Conservation (phyloP, 1,284 basidiomycete genomes). For the Cryptococcus sp. region DNA sequence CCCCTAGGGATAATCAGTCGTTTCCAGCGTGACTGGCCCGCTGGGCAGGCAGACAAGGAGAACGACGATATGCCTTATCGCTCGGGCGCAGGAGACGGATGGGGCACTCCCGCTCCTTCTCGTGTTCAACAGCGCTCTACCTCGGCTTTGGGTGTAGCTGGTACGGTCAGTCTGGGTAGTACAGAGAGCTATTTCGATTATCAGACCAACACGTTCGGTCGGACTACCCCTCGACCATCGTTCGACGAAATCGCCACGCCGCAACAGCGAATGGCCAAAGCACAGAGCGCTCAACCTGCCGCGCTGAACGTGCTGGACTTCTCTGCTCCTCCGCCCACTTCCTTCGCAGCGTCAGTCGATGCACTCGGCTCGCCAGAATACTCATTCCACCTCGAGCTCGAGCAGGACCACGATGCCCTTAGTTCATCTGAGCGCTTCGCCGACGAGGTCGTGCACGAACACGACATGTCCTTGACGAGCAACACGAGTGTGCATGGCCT, state of each 20-base stretch:
- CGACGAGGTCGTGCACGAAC: not conserved
- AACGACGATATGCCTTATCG: conserved; percentile 10
- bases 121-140: not conserved
- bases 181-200: not conserved
- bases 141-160: too few relatives aligned
- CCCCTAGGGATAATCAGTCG: conserved; percentile 19
- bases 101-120: conserved; percentile 12
- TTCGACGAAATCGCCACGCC: not conserved
- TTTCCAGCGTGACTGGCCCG: not conserved
- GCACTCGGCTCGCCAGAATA: not conserved
- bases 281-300: not conserved
- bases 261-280: not conserved
- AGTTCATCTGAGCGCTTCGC: not conserved
- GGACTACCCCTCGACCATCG: not conserved
- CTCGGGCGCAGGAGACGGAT: conserved; percentile 18
- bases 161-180: too few relatives aligned
- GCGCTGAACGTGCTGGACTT: not conserved
- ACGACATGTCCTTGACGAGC: not conserved
- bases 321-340: not conserved
- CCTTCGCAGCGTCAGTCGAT: not conserved
- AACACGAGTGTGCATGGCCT: not conserved
- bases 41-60: too few relatives aligned
- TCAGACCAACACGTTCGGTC: not conserved
- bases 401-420: not conserved
- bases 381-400: not conserved